Evolutionary conservation across 2,329 filamentous ascomycete species (phyloP), one percentile per base, ranked within the genome.

Genomic region (Zymoseptoria passerinii): DNA sequence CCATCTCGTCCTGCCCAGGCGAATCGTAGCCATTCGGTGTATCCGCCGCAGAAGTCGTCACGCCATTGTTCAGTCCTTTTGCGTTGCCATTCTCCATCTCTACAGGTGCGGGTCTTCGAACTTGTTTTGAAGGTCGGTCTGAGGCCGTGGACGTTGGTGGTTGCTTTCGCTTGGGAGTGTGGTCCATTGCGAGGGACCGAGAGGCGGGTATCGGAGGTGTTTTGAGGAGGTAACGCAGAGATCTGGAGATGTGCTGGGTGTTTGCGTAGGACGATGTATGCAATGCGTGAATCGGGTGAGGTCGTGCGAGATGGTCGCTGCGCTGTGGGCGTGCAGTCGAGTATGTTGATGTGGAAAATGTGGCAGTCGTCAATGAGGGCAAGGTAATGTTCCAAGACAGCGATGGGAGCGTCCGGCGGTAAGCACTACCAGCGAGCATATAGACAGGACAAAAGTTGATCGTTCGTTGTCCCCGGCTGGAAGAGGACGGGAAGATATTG

Each of bases 1-100:
- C 56, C 10, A 68, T 72, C 8, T 76, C 73, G 7, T 80, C 77
- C 59, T 79, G 75, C 60, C 77, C 75, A 28, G 71, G 67, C 52
- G 71, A 69, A 53, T 64, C 66, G 55, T 72, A 65, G 51, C 68
- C 71, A 51, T 73, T 72, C n/a, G 66, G 67, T 1, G 69, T 69
- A 29, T 70, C 69, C 53, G 66, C 67, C 18, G 66, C 63, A 1
- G 68, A 71, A 1, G 65, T 61, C 16, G 63, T 63, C 56, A 67
- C 63, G 44, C 68, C 71, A 52, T 72, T 73, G 50, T 60, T 58
- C 40, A 59, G 59, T 9, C 51, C 52, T 29, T 40, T 52, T 27
- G 49, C 19, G 6, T 50, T 48, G n/a, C 60, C 62, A 44, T 65
- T 63, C 48, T 67, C 63, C 52, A 63, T 60, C 7, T 59, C 62